Evolutionary conservation across 2,329 filamentous ascomycete species (phyloP).

Genomic region (Sporothrix mexicana): DNA sequence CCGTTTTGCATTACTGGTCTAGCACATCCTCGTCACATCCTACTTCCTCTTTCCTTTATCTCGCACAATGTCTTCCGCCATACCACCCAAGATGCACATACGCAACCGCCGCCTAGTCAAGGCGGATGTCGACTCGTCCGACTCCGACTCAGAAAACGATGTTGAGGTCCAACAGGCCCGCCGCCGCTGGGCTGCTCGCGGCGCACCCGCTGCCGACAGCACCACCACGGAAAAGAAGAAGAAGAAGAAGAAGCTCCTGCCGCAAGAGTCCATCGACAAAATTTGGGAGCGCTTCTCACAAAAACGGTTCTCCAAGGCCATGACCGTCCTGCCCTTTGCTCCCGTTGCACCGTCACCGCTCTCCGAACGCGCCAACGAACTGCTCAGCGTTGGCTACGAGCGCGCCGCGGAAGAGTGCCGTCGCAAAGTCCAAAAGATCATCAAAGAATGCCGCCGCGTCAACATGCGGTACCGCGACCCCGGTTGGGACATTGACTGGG

Average conservation of each 20-base stretch:
- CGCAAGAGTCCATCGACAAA: constrained; percentile 69
- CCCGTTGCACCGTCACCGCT: constrained; percentile 59
- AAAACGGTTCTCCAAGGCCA: constrained; percentile 68
- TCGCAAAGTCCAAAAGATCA: constrained; percentile 66
- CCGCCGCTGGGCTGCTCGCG: constrained; percentile 28
- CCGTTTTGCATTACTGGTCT: neutral
- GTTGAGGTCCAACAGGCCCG: constrained; percentile 18
- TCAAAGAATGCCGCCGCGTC: constrained; percentile 69
- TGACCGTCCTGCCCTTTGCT: constrained; percentile 69
- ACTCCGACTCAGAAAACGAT: constrained; percentile 35
- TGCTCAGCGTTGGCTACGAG: constrained; percentile 65
- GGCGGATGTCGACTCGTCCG: constrained; percentile 41
- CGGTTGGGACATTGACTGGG: constrained; percentile 66
- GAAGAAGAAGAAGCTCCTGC: constrained; percentile 63
- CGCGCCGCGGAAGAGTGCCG: constrained; percentile 68
- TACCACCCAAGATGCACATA: constrained; percentile 26
- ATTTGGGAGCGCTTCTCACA: constrained; percentile 69
- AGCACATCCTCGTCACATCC: neutral
- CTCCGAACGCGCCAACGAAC: constrained; percentile 63
- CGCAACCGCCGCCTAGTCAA: constrained; percentile 28
- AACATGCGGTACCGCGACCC: constrained; percentile 81
- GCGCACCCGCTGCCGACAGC: constrained; percentile 6
- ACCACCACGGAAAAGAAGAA: constrained; percentile 57
- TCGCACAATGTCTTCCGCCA: neutral
- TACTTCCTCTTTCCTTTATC: neutral